These are phyloP conservation scores for Fusarium sp. DNA, from an alignment of 2,329 filamentous ascomycete species.

Conservation along the genomic window DNA sequence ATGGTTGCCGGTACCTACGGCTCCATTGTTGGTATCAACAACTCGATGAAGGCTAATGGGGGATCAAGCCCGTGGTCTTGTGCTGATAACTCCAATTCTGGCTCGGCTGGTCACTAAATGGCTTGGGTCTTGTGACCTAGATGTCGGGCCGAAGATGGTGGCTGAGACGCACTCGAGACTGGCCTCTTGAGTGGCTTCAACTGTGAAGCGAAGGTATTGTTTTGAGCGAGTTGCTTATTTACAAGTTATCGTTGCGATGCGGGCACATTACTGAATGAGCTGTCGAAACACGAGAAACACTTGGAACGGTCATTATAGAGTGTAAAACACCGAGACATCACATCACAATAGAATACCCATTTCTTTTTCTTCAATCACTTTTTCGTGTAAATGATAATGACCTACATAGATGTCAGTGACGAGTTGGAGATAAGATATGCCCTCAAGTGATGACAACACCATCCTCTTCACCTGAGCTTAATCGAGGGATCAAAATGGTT, in stretches of 20 bases:
- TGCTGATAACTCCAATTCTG: slow-evolving; percentile 53
- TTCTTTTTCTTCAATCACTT: neutral
- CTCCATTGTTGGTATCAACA: slow-evolving; percentile 48
- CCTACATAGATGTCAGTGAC: neutral
- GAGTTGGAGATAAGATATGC: fast-evolving
- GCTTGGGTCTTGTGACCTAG: fast-evolving
- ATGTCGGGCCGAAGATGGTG: neutral
- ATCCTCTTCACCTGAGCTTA: fast-evolving
- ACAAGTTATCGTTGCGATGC: neutral
- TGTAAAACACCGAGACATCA: neutral
- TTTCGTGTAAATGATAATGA: neutral
- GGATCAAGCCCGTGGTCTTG: slow-evolving; percentile 54
- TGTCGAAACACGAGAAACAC: no score
- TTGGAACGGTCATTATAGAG: neutral
- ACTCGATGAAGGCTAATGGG: slow-evolving; percentile 47
- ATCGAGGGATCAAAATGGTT: neutral
- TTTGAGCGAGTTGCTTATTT: neutral
- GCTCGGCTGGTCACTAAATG: slow-evolving; percentile 1
- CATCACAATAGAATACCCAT: neutral
- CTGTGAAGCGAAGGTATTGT: neutral
- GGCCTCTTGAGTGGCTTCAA: neutral
- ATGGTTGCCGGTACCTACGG: slow-evolving; percentile 58
- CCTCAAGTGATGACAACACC: neutral
- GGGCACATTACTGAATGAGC: neutral
- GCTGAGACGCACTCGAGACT: neutral